phyloP scores from a whole-genome alignment of 768 basidiomycete genomes.

The Leccinum longicurvipes region DNA sequence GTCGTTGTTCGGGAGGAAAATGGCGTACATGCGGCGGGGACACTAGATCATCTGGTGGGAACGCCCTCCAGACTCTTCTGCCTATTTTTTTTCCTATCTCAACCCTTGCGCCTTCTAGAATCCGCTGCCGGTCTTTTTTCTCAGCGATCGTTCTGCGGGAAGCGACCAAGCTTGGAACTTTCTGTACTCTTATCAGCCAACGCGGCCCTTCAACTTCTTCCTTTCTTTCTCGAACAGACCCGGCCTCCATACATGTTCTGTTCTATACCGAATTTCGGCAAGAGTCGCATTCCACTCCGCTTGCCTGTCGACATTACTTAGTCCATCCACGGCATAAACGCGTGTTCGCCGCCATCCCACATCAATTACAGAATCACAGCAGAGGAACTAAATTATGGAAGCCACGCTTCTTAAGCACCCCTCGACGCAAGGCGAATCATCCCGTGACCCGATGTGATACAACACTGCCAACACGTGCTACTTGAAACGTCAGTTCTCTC shows the following conservation, averaged over 20 bases:
- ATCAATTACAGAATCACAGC: slow-evolving; percentile 20
- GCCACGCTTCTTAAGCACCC: slow-evolving; percentile 25
- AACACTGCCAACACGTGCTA: slow-evolving; percentile 28
- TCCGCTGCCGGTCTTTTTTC: not conserved
- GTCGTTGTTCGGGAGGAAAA: not conserved
- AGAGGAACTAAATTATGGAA: slow-evolving; percentile 15
- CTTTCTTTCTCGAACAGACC: slow-evolving; percentile 12
- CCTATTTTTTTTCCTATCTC: slow-evolving; percentile 1
- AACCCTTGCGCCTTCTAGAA: not conserved
- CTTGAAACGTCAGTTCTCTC: slow-evolving; percentile 24
- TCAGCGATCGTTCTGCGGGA: slow-evolving; percentile 10
- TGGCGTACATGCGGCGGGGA: not conserved
- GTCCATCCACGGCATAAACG: slow-evolving; percentile 15
- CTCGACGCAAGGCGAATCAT: slow-evolving; percentile 24
- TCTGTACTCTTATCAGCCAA: slow-evolving; percentile 16
- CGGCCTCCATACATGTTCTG: not conserved
- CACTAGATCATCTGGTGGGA: not conserved
- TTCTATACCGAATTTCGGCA: slow-evolving; percentile 14
- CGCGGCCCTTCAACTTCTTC: not conserved
- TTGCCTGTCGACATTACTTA: not conserved
- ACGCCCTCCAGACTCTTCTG: not conserved
- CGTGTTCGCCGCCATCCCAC: slow-evolving; percentile 17
- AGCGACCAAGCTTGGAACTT: slow-evolving; percentile 10
- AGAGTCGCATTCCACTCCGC: slow-evolving; percentile 3
- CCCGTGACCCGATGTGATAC: slow-evolving; percentile 29